Evolutionary conservation across 1,284 basidiomycete genomes (phyloP), one percentile per base, ranked within the genome.

Genomic region (Cutaneotrichosporon cavernicola): DNA sequence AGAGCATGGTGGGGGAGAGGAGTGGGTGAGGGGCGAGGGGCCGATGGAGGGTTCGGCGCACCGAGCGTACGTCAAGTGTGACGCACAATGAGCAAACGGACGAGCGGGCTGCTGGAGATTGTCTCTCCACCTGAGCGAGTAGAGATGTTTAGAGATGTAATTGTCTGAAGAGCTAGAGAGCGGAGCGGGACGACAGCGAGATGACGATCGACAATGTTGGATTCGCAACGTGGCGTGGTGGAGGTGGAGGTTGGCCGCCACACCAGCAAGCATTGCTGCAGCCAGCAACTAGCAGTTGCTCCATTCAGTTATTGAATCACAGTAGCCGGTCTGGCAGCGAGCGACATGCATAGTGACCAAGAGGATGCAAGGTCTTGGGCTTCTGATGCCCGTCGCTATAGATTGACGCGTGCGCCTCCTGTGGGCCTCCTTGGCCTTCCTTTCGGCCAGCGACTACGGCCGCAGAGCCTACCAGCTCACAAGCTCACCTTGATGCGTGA

Each of bases 1-100:
- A 67, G 60, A 75, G 36, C 55, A 56, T 56, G 22, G 55, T 22
- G 55, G 34, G 11, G 55, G n/a, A 14, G 7, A 34, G 6, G 21
- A n/a, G 5, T 4, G 52, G 32, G 52, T n/a, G 40, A 18, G 13
- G 5, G 11, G 13, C 14, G 14, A 43, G 13, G 34, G 34, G 11
- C 34, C 34, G 11, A 36, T 26, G 11, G 34, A 36, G 8, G 34
- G 7, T 36, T 36, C 34, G 34, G 34, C 34, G 34, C 34, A 36
- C 34, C 40, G 16, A 13, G 40, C 40, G 40, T 18, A 16, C 11
- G 14, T 13, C 14, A 43, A 13, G 16, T 16, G 40, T 13, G 40
- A 36, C 2, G 14, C 5, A 6, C 16, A 6, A 16, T 43, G 40
- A 18, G 14, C 40, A 30, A 13, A 30, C 49, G 49, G 5, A 30